Evolutionary conservation across 2,329 filamentous ascomycete genomes (phyloP).

Genomic region (Tolypocladium tundrense): DNA sequence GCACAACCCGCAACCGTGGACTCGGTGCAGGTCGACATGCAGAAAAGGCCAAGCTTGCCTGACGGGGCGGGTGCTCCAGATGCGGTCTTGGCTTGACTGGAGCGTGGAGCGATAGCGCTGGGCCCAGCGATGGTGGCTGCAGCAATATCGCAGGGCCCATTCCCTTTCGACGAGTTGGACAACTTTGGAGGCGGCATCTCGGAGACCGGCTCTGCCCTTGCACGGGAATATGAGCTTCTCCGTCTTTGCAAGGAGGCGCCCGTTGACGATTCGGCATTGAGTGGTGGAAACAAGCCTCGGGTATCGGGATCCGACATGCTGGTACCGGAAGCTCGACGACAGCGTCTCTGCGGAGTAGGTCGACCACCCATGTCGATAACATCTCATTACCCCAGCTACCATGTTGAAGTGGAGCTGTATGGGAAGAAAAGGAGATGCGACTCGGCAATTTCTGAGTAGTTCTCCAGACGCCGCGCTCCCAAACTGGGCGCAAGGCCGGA

Average conservation of each 20-base stretch:
- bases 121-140: not conserved
- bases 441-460: too few species aligned
- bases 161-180: not conserved
- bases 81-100: not conserved
- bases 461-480: too few species aligned
- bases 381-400: not conserved
- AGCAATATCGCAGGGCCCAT: not conserved
- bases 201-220: not conserved
- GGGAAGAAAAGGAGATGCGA: not conserved
- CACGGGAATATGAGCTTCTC: not conserved
- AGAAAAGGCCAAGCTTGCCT: not conserved
- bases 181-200: not conserved
- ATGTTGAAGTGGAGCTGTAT: not conserved
- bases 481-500: not conserved
- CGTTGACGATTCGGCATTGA: not conserved
- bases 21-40: too few species aligned
- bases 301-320: not conserved
- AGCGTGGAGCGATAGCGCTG: not conserved
- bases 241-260: not conserved
- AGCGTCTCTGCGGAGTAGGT: not conserved
- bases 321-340: not conserved
- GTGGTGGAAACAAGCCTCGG: not conserved
- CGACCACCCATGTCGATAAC: not conserved
- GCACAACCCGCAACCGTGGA: not conserved
- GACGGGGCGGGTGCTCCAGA: not conserved